Percentiles rank a stretch among this genome's conserved stretches.
phyloP scores from a whole-genome alignment of 2,329 filamentous ascomycete species.

The Mariannaea sp. region DNA sequence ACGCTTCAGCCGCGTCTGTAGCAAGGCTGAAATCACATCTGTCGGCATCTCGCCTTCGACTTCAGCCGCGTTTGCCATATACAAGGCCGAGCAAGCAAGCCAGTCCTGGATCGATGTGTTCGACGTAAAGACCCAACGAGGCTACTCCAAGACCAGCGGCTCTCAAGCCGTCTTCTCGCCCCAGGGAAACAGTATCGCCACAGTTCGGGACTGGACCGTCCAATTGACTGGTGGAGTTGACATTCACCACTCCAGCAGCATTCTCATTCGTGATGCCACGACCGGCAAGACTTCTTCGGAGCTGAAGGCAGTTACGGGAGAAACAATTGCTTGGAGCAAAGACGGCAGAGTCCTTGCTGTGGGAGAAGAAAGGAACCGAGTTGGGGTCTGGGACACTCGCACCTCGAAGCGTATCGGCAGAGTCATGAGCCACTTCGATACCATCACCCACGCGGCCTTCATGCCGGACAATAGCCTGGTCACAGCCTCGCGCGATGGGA shows the following conservation, averaged over 20 bases:
- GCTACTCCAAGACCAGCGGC: constrained; percentile 41
- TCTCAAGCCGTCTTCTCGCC: constrained; percentile 40
- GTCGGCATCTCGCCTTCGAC: constrained; percentile 39
- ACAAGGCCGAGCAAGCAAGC: constrained; percentile 36
- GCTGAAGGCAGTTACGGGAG: constrained; percentile 37
- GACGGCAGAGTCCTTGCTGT: constrained; percentile 42
- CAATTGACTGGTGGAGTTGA: constrained; percentile 40
- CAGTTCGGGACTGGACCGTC: constrained; percentile 40
- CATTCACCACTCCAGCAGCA: constrained; percentile 38
- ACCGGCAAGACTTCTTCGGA: constrained; percentile 41
- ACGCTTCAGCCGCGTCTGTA: constrained; percentile 37
- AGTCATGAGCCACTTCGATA: constrained; percentile 44
- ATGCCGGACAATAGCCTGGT: constrained; percentile 41
- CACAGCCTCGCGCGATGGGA: constrained; percentile 46
- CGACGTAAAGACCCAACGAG: constrained; percentile 34
- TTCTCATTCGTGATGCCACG: constrained; percentile 40
- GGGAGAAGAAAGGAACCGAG: constrained; percentile 35
- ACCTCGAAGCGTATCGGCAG: constrained; percentile 38
- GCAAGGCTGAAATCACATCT: constrained; percentile 41
- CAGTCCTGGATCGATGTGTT: constrained; percentile 47
- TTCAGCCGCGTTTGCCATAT: constrained; percentile 39
- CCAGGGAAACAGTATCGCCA: constrained; percentile 33
- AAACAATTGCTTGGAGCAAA: constrained; percentile 42
- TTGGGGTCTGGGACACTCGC: constrained; percentile 43
- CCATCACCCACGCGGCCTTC: constrained; percentile 46